Base-by-base conservation (phyloP, 768 basidiomycete genomes). In the Amanita pseudoporphyria region DNA sequence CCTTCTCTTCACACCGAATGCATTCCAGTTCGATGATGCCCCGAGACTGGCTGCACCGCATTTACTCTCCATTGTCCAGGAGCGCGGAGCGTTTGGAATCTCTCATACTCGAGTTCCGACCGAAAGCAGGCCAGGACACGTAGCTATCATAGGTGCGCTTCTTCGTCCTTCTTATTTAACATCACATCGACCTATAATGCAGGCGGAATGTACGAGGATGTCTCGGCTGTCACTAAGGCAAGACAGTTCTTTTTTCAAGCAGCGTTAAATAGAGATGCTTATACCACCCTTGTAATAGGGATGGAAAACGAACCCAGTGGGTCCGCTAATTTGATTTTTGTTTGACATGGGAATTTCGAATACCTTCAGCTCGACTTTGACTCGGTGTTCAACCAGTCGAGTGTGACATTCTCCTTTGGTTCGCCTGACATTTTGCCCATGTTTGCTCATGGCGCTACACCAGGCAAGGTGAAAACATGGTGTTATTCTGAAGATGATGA, bases 151-250 rank as follows among this genome's bases (percentile, higher is more conserved):
- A 53, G 90, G 84, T 79, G 54, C 10, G 66, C 56, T 42, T 33
- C 14, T 16, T 39, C 18, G 21, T 40, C 21, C 6, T 3, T 30
- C 14, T 1, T 9, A 22, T 21, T 45, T 9, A 13, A 14, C 12
- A 21, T 12, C 31, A 12, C 10, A 45, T 16, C 19, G 18, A 22
- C 14, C 16, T 16, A 9, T 14, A 16, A 21, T 16, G 2, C 37
- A 82, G 79, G 79, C 28, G 89, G 89, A 2, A 91, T 92, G 87
- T 90, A 91, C 59, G 89, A 92, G 63, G 87, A 92, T 55, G 88
- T 88, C 3, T 87, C 84, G 0, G 88, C 89, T 13, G 88, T 90
- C 26, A 89, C 85, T 18, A 87, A 88, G 73, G 88, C 76, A 67
- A 57, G 69, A 53, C 53, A 41, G 21, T 16, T 24, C 54, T 12